Evolutionary conservation across 2,329 filamentous ascomycete genomes (phyloP).

Genomic region (Alternaria hordeiaustralica): DNA sequence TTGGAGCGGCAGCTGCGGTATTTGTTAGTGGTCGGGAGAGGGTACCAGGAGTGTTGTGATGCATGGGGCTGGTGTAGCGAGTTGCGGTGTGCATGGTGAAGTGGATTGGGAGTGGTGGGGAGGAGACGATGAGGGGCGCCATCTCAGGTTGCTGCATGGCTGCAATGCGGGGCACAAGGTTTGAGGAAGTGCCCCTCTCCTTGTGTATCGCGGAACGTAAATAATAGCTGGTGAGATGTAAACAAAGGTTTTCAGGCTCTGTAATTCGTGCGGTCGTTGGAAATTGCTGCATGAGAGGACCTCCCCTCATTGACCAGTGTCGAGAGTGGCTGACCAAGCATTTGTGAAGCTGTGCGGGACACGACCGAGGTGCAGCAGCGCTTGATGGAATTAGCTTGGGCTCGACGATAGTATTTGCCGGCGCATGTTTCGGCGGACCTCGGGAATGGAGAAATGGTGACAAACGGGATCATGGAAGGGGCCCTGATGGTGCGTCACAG

Average conservation of each 20-base stretch:
- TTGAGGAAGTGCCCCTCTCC: constrained; percentile 14
- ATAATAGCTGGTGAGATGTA: background rate
- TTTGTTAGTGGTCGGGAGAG: constrained; percentile 12
- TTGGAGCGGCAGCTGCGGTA: constrained; percentile 7
- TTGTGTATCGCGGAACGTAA: background rate
- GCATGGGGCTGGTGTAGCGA: constrained; percentile 10
- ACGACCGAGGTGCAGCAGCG: constrained; percentile 1
- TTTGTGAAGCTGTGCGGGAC: background rate
- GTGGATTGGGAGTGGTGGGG: constrained; percentile 12
- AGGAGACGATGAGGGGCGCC: constrained; percentile 8
- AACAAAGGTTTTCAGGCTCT: background rate
- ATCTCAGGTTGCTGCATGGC: constrained; percentile 6
- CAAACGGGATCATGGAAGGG: background rate
- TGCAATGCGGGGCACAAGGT: constrained; percentile 20
- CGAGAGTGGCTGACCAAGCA: background rate
- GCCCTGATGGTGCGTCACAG: constrained; percentile 5
- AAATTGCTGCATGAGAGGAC: background rate
- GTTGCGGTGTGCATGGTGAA: constrained; percentile 27
- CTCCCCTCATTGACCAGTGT: background rate
- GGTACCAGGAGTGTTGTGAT: background rate
- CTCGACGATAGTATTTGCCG: background rate
- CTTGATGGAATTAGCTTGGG: constrained; percentile 2
- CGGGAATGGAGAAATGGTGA: background rate
- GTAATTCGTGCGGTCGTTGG: background rate
- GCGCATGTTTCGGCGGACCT: constrained; percentile 1